These are phyloP conservation scores for Annona squamosa DNA, from an alignment of 164 flowering plant genomes.

Conservation along the genomic window DNA sequence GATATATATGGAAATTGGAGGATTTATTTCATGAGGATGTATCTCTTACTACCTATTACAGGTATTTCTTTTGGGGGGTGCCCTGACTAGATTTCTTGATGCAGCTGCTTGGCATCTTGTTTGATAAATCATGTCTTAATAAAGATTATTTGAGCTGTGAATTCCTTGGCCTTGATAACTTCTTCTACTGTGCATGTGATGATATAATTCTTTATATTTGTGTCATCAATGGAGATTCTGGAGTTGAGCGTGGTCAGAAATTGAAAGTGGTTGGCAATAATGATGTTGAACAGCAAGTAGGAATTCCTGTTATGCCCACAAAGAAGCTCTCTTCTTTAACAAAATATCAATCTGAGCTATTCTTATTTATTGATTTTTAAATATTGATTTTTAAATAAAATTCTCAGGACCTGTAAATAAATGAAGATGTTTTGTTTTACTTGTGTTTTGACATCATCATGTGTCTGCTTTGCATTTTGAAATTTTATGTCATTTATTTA, in stretches of 20 bases:
- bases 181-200: background rate
- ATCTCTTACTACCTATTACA: slow-evolving; percentile 57
- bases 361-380: background rate
- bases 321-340: background rate
- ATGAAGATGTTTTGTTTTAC: background rate
- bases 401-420: no score
- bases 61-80: slow-evolving; percentile 30
- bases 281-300: no score
- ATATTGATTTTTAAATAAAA: no score
- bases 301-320: background rate
- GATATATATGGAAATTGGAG: slow-evolving; percentile 64
- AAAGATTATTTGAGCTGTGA: background rate
- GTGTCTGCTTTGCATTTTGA: background rate
- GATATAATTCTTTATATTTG: no score
- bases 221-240: no score
- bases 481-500: background rate
- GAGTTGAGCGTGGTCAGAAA: no score
- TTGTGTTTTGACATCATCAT: background rate
- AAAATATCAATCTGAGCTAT: background rate
- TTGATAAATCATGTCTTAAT: background rate
- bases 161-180: background rate
- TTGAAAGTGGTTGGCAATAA: no score
- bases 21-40: slow-evolving; percentile 65
- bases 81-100: background rate
- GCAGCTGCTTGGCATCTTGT: background rate